Percentiles rank a stretch among this genome's conserved stretches.
phyloP scores from a whole-genome alignment of 1,284 basidiomycete species.

The Cutaneotrichosporon cyanovorans region DNA sequence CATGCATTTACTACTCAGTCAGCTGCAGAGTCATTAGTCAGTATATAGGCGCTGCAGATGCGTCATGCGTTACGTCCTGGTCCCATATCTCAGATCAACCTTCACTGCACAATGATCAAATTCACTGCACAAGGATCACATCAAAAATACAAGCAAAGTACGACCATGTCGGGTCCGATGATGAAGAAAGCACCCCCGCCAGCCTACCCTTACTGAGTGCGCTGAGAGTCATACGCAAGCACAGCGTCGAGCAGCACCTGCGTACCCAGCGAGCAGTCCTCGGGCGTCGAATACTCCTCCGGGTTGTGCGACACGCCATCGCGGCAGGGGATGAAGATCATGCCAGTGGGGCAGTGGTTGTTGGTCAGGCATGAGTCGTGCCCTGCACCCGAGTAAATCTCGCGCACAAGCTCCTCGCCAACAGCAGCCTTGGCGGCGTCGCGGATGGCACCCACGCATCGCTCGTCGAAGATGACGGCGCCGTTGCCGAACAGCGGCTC shows the following conservation, averaged over 20 bases:
- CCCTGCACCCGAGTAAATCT: slow-evolving; percentile 18
- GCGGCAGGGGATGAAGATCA: slow-evolving; percentile 32
- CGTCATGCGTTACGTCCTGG: too few relatives aligned
- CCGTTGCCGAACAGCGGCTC: slow-evolving; percentile 8
- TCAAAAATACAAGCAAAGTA: too few relatives aligned
- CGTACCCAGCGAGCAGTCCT: slow-evolving; percentile 17
- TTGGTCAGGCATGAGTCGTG: slow-evolving; percentile 25
- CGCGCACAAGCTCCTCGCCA: slow-evolving; percentile 6
- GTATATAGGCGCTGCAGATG: too few relatives aligned
- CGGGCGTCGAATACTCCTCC: slow-evolving; percentile 24
- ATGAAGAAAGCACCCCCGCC: too few relatives aligned
- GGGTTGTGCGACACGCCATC: slow-evolving; percentile 30
- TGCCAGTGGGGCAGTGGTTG: slow-evolving; percentile 21
- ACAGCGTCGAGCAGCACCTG: slow-evolving; percentile 22
- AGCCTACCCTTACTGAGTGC: too few relatives aligned
- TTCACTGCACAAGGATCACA: too few relatives aligned
- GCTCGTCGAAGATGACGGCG: slow-evolving; percentile 10
- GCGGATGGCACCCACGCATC: slow-evolving; percentile 7
- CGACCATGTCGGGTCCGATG: too few relatives aligned
- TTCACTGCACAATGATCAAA: too few relatives aligned
- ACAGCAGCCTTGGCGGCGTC: slow-evolving; percentile 4
- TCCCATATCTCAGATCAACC: too few relatives aligned
- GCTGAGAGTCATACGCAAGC: slow-evolving; percentile 3
- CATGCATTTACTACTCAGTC: too few relatives aligned
- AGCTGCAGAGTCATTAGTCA: too few relatives aligned